Evolutionary conservation across 169 alveolate species (phyloP), one percentile per base, ranked within the genome.

Genomic region (Miamiensis avidus): DNA sequence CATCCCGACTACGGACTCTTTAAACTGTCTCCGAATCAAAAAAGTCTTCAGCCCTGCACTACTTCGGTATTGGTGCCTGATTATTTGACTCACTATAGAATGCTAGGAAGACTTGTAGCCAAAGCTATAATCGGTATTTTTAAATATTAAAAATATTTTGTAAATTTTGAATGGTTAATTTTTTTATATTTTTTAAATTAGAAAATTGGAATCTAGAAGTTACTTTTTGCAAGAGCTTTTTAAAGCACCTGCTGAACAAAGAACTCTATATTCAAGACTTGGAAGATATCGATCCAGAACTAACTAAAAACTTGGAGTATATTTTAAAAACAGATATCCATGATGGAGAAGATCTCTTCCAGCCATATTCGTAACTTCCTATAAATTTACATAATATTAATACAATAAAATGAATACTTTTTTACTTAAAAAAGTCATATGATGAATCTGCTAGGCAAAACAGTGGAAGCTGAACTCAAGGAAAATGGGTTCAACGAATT

Each of bases 281-380:
- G 86, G 97, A 92, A 83, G 97, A 94, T 86, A 92, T 89, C 82
- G 97, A 94, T 73, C 92, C 94, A 78, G 93, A 81, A 25, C 82
- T 76, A 75, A 91, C 89, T 84, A 92, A 91, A 82, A 89, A 89
- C 79, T 72, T 94, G 32, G 89, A 92, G 83, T 92, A 95, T 95
- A 81, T 91, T 65, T 74, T 94, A 33, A 93, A 91, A 49, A 92
- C 4, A 11, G 69, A 49, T 49, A 49, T 49, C 26, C 26, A 91
- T 83, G 95, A 94, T 84, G 91, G 85, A 26, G 86, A 77, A 0
- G 83, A 75, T 30, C 74, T 89, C 31, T 83, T 77, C 0, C 76
- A 81, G 28, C 87, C 94, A 69, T 92, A 91, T 87, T 79, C 88
- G 0, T 89, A 88, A 31, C 85, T 85, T 33, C 87, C 82, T 77